These are phyloP conservation scores for Eimeria acervulina DNA, from an alignment of 169 alveolate genomes.

Conservation along the genomic window DNA sequence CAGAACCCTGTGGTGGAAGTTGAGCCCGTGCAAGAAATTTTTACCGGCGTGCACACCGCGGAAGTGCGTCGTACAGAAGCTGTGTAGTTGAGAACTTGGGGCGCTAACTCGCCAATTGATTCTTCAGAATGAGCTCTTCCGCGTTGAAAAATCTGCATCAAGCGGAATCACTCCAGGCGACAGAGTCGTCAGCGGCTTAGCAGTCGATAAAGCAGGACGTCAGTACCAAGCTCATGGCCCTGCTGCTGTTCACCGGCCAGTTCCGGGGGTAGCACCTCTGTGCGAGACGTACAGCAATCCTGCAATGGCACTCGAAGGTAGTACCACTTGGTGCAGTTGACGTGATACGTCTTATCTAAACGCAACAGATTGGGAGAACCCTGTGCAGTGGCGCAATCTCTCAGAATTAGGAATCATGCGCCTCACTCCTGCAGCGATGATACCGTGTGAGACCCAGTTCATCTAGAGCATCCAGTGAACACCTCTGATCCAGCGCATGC, in stretches of 20 bases:
- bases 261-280: conserved; percentile 75
- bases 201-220: conserved; percentile 72
- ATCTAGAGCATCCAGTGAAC: not conserved
- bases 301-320: conserved; percentile 79
- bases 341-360: not conserved
- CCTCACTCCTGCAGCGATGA: conserved; percentile 43
- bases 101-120: not conserved
- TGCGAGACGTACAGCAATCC: conserved; percentile 74
- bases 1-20: conserved; percentile 68
- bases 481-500: not conserved
- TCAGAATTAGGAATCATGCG: conserved; percentile 73
- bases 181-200: conserved; percentile 81
- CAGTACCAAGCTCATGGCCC: conserved; percentile 82
- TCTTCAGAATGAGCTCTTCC: conserved; percentile 80
- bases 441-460: conserved; percentile 50
- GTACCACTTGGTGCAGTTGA: not conserved
- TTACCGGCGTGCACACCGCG: conserved; percentile 76
- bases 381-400: conserved; percentile 52
- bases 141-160: conserved; percentile 29
- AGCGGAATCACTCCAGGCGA: not conserved
- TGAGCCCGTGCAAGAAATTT: conserved; percentile 67
- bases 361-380: conserved; percentile 77
- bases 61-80: conserved; percentile 34
- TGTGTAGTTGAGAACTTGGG: not conserved
- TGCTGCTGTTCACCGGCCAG: conserved; percentile 61